These are phyloP conservation scores for Apiotrichum sp. DNA, from an alignment of 1,284 basidiomycete species.

Conservation along the genomic window DNA sequence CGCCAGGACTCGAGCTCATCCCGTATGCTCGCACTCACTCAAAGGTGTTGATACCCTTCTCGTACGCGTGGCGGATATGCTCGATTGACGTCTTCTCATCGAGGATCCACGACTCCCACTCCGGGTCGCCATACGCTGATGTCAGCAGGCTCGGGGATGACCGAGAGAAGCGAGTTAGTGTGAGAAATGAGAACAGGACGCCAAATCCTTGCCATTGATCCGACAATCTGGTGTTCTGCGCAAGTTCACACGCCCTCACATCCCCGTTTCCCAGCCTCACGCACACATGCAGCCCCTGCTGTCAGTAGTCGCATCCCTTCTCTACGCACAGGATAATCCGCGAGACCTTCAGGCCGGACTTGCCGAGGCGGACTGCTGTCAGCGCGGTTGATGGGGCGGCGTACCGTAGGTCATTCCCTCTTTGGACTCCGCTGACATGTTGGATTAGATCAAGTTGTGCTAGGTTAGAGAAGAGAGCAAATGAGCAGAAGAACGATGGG, in stretches of 20 bases:
- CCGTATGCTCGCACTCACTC: constrained; percentile 20
- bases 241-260: too few relatives aligned
- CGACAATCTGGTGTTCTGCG: too few relatives aligned
- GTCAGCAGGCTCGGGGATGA: too few relatives aligned
- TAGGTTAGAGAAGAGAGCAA: too few relatives aligned
- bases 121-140: constrained; percentile 28
- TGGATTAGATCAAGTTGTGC: too few relatives aligned
- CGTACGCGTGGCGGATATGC: constrained; percentile 43
- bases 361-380: constrained; percentile 32
- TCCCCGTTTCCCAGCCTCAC: neutral
- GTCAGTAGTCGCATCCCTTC: neutral
- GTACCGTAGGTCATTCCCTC: constrained; percentile 14
- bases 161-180: too few relatives aligned
- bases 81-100: constrained; percentile 37
- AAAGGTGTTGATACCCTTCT: constrained; percentile 39
- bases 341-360: constrained; percentile 38
- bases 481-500: too few relatives aligned
- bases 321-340: constrained; percentile 34
- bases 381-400: neutral
- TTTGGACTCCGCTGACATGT: too few relatives aligned
- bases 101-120: constrained; percentile 34
- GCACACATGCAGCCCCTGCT: constrained; percentile 31
- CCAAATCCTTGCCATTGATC: too few relatives aligned
- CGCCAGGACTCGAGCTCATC: neutral
- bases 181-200: too few relatives aligned